Evolutionary conservation across 805 yeast genomes (phyloP), one percentile per base, ranked within the genome.

Genomic region (Candida insectalens): DNA sequence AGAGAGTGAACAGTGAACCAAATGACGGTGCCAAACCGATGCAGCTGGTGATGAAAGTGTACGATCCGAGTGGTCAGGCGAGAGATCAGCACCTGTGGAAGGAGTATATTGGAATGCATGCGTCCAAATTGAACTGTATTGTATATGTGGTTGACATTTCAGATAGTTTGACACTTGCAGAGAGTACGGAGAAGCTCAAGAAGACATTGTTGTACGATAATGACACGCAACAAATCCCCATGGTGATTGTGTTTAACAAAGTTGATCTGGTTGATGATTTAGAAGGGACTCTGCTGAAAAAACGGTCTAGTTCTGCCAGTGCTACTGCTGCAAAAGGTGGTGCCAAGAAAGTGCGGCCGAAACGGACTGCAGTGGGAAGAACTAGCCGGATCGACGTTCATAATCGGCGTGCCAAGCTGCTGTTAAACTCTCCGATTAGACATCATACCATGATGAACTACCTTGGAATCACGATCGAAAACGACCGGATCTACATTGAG

Each of bases 41-140:
- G 7, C 7, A 9, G 14, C 30, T 27, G 7, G 16, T 29, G 5
- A 6, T 53, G 28, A 48, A 44, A 34, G 32, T 51, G 8, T 39
- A 40, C 32, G 62, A 57, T 36, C 32, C 53, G 25, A 49, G 57
- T 36, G 62, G 62, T 6, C 62, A 56, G 29, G 30, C 30, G 22
- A 45, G 45, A 29, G 38, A 45, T 27, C 53, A 45, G 10, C 22
- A 45, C 17, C 12, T 42, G 6, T 57, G 61, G 61, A 17, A 28
- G 10, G 39, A 41, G 12, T 27, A 33, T 10, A 21, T 49, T 12
- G 28, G 18, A 1, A 25, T 25, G 6, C 18, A 13, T 5, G 13
- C 29, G 13, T 34, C 27, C 2, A 36, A 30, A 4, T 25, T 43
- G 7, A 45, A 40, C 17, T 39, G 51, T 20, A 45, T 56, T 1